phyloP scores from a whole-genome alignment of 2,329 filamentous ascomycete species.

The Xylaria multiplex region DNA sequence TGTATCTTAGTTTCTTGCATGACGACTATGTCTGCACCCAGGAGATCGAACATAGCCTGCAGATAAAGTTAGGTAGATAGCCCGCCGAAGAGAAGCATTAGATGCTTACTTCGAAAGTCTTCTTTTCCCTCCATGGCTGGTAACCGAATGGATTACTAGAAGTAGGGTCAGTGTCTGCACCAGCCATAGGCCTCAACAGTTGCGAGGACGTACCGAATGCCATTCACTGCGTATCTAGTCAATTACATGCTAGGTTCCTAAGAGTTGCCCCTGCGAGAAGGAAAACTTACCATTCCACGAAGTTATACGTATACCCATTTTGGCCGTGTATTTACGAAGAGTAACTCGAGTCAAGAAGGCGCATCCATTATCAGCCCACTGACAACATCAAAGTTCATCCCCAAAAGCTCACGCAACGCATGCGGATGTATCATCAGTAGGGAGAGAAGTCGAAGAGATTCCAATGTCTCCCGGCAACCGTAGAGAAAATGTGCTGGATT shows the following conservation, averaged over 20 bases:
- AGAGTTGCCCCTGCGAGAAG: not conserved
- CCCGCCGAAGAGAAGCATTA: not conserved
- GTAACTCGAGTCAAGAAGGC: constrained; percentile 19
- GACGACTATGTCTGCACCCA: constrained; percentile 91
- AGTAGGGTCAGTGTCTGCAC: constrained; percentile 37
- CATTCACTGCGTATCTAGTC: constrained; percentile 69
- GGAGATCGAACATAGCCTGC: constrained; percentile 90
- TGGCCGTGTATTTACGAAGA: constrained; percentile 38
- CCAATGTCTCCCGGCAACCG: not conserved
- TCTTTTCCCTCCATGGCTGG: constrained; percentile 80
- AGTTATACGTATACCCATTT: constrained; percentile 81
- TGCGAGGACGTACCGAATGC: constrained; percentile 70
- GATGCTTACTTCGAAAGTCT: constrained; percentile 70
- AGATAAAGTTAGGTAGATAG: constrained; percentile 5
- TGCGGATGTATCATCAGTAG: constrained; percentile 22
- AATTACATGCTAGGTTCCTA: constrained; percentile 36
- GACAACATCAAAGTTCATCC: constrained; percentile 29
- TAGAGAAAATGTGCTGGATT: not conserved
- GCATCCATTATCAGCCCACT: constrained; percentile 20
- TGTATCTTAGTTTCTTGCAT: constrained; percentile 99
- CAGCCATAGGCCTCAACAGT: not conserved
- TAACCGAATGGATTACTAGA: constrained; percentile 83
- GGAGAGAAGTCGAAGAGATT: not conserved
- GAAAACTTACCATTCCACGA: constrained; percentile 79
- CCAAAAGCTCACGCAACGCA: constrained; percentile 5